Evolutionary conservation across 2,329 filamentous ascomycete genomes (phyloP), one percentile per base, ranked within the genome.

Genomic region (Sordariomycetes sp.): DNA sequence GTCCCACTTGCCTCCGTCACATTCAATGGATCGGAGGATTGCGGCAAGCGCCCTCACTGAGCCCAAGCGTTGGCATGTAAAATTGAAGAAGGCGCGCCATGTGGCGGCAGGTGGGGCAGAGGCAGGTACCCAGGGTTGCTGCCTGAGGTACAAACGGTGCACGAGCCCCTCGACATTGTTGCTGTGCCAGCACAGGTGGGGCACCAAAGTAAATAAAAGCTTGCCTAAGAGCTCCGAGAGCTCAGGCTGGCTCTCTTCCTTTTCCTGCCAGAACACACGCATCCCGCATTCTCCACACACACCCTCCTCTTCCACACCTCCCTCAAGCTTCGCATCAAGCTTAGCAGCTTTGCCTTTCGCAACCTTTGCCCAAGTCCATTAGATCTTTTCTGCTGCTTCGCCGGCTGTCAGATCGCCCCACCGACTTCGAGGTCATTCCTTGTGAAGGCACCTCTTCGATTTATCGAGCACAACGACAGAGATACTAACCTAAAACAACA

Each of bases 371-470:
- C 64, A 69, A 74, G 72, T 74, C 72, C 62, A 72, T 66, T 75
- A 78, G 76, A 79, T 78, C 76, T 74, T 69, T 71, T n/a, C n/a
- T n/a, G n/a, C 75, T 70, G 74, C 73, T 70, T 64, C 62, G 34
- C 55, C 65, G 69, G 72, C 73, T 71, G 74, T 75, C 63, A 75
- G 75, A 77, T 80, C 74, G 74, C 65, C 70, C 69, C 69, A 60
- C 71, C 73, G 74, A 77, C 76, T 76, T 71, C 58, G 51, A 50
- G 68, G 67, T 66, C 64, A 61, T 70, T 75, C 70, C 73, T 70
- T 60, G 67, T 67, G 64, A 74, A 76, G 72, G 69, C 72, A 60
- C 61, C 62, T 61, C 65, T 72, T 78, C 74, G 71, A 75, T 68
- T 70, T 69, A 76, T 79, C 74, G 72, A 78, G 70, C 71, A 76